Conservation (phyloP, 1,284 basidiomycete species). For the Boletus mariae region DNA sequence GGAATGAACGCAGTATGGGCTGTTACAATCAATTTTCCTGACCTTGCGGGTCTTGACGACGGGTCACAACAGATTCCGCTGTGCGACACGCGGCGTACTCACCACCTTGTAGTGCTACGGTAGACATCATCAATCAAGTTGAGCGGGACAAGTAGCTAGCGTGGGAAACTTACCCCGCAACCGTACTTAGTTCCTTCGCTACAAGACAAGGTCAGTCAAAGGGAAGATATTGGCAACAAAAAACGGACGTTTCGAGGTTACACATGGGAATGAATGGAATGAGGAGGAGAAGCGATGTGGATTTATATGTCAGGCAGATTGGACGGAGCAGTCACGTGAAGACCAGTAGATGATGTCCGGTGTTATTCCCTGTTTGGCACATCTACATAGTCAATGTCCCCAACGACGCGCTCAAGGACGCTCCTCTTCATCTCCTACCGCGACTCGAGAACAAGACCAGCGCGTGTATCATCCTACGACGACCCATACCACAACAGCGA, state of each 20-base stretch:
- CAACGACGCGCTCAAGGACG: constrained; percentile 82
- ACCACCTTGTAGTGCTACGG: constrained; percentile 53
- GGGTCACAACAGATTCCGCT: constrained; percentile 10
- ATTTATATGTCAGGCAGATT: constrained; percentile 22
- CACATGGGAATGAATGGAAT: constrained; percentile 48
- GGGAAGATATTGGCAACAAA: neutral
- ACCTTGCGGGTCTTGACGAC: constrained; percentile 51
- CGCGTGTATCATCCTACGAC: constrained; percentile 45
- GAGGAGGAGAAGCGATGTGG: neutral
- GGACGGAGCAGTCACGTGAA: constrained; percentile 28
- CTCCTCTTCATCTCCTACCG: constrained; percentile 94
- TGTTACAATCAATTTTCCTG: constrained; percentile 60
- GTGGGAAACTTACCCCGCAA: constrained; percentile 63
- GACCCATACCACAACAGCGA: constrained; percentile 47
- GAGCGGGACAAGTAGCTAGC: constrained; percentile 11
- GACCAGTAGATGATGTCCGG: constrained; percentile 21
- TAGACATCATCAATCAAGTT: constrained; percentile 11
- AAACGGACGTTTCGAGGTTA: constrained; percentile 57
- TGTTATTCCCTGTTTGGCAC: constrained; percentile 29
- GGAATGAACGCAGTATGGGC: constrained; percentile 57
- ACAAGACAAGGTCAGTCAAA: constrained; percentile 18
- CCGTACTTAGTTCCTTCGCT: constrained; percentile 75
- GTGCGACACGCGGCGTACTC: constrained; percentile 20
- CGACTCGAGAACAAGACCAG: constrained; percentile 66
- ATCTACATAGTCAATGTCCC: constrained; percentile 29